Evolutionary conservation across 2,329 filamentous ascomycete species (phyloP).

Genomic region (Chaetomium strumarium): DNA sequence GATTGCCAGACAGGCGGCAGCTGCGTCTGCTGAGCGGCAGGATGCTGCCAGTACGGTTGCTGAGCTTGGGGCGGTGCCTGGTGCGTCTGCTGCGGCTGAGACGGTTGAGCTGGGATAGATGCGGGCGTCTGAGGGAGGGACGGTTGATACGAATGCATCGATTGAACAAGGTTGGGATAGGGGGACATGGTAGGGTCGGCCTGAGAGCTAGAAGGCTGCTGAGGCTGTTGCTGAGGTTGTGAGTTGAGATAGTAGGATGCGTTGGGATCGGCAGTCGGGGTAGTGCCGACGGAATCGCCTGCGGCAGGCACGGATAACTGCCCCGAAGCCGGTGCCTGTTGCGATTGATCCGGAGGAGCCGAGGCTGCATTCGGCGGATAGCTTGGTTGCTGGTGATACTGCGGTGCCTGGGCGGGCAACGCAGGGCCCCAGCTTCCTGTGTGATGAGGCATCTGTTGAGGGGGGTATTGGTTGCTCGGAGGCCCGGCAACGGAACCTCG

Average conservation of each 20-base stretch:
- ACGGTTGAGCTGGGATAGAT: conserved; percentile 34
- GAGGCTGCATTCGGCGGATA: conserved; percentile 28
- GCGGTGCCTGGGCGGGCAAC: conserved; percentile 33
- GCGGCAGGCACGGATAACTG: conserved; percentile 29
- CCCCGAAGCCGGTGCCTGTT: conserved; percentile 30
- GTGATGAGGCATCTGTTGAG: conserved; percentile 39
- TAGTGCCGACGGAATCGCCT: conserved; percentile 30
- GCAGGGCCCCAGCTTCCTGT: conserved; percentile 46
- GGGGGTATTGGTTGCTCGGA: conserved; percentile 39
- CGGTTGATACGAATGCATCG: conserved; percentile 39
- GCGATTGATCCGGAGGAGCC: conserved; percentile 27
- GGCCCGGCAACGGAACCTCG: conserved; percentile 37
- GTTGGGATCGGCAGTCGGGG: conserved; percentile 44
- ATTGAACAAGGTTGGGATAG: conserved; percentile 48
- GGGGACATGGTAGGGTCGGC: conserved; percentile 43
- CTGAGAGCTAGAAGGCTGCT: conserved; percentile 33
- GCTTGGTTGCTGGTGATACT: conserved; percentile 32
- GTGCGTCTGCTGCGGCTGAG: conserved; percentile 30
- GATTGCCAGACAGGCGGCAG: conserved; percentile 36
- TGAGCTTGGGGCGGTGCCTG: conserved; percentile 31
- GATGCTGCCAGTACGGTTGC: conserved; percentile 46
- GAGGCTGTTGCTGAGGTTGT: conserved; percentile 30
- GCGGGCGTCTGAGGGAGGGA: conserved; percentile 38
- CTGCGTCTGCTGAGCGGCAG: conserved; percentile 36
- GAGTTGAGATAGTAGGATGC: conserved; percentile 54